A percentile compares a stretch with the other conserved stretches of the same genome.
phyloP scores from a whole-genome alignment of 192 early-diverging fungal species.

The Coemansia sp. region DNA sequence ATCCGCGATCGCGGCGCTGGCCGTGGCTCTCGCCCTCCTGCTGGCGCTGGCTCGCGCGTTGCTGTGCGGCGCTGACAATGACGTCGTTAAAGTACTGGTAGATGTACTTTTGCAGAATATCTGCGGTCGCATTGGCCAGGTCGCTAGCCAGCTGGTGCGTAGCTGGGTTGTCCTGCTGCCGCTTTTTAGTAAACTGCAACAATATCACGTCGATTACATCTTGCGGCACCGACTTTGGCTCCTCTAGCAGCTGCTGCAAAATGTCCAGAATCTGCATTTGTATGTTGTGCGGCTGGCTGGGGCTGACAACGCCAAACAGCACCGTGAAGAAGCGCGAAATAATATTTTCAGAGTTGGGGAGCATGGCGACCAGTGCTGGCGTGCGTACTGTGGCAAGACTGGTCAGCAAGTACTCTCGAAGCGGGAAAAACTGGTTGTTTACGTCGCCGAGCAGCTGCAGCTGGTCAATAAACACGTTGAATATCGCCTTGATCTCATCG shows the following conservation, averaged over 20 bases:
- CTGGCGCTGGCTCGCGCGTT: conserved; percentile 17
- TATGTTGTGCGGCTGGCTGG: conserved; percentile 70
- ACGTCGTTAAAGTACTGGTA: conserved; percentile 90
- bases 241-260: conserved; percentile 77
- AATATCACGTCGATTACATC: conserved; percentile 87
- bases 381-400: conserved; percentile 80
- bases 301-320: conserved; percentile 67
- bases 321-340: conserved; percentile 65
- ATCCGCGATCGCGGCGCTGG: conserved; percentile 37
- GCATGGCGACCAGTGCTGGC: conserved; percentile 73
- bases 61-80: conserved; percentile 59
- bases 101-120: conserved; percentile 84
- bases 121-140: conserved; percentile 67
- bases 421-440: conserved; percentile 61
- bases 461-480: conserved; percentile 78
- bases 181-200: conserved; percentile 65
- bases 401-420: conserved; percentile 84
- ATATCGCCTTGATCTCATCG: conserved; percentile 68
- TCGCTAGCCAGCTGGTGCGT: conserved; percentile 77
- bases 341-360: conserved; percentile 72
- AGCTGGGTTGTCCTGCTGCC: conserved; percentile 63
- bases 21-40: conserved; percentile 8
- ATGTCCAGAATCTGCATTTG: conserved; percentile 77
- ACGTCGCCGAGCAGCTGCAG: conserved; percentile 60
- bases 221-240: conserved; percentile 61